Base-by-base conservation (phyloP, 1,139 yeast genomes). In the Debaryomyces coudertii region DNA sequence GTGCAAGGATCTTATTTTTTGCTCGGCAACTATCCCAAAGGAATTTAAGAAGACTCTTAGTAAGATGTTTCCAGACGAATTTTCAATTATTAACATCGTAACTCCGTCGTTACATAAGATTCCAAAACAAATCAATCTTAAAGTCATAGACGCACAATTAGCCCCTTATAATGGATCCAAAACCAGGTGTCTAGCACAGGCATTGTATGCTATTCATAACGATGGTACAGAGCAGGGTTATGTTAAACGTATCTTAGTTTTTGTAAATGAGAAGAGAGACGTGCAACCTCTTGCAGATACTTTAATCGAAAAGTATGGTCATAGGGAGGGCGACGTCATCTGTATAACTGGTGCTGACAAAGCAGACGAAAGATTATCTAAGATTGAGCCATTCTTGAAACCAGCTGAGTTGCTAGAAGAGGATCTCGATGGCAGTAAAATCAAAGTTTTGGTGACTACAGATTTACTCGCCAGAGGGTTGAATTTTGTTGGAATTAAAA, bases 391-490 rank as follows among this genome's bases (percentile, higher is more conserved):
- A 11, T 92, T 92, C 57, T 67, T 88, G 16, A 65, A 70, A 12
- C 85, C 90, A 1, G 85, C 85, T 2, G 71, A 70, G 45, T 64
- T 64, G 40, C 46, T 79, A 2, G 69, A 60, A 16, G 57, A 61
- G 15, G 69, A 62, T 41, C 52, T 52, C 1, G 65, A 64, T 35
- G 55, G 51, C 15, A 61, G 69, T 42, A 65, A 65, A 45, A 58
- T 68, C 15, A 85, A 85, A 56, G 86, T 93, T 0, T 71, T 93
- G 37, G 82, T 93, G 1, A 87, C 96, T n/a, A 90, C 98, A 0
- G 99, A 93, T 66, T 73, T 93, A 39, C 72, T 89, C 53, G 95
- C 97, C 1, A 76, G 99, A 58, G 99, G 99, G 1, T 70, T 93
- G 45, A 93, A 93, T 61, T 92, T 93, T 69, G 78, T 80, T 49